Evolutionary conservation across 2,329 filamentous ascomycete genomes (phyloP), one percentile per base, ranked within the genome.

Genomic region (Fusarium newnesense): DNA sequence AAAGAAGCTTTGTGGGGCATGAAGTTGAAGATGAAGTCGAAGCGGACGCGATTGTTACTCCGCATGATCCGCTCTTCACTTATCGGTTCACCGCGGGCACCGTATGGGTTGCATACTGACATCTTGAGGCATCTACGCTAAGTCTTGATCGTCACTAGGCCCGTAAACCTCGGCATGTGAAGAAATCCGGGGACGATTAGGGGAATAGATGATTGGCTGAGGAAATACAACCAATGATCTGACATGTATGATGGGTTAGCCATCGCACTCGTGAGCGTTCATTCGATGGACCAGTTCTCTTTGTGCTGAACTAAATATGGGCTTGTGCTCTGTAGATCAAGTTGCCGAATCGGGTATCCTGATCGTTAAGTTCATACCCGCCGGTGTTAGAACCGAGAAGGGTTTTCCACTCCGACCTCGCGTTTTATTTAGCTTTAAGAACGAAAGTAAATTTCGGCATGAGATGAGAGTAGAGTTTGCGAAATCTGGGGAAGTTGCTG

Each of bases 281-380:
- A 40, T 59, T 65, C 34, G 57, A 9, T 18, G 52, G n/a, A 19
- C 30, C 32, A 43, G 21, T 42, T 37, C 37, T 62, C 50, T 43
- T 52, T 34, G 60, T 61, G 37, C 50, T 53, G 54, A 59, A 40
- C 30, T 43, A 49, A 26, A 18, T 37, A 21, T 28, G 26, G 53
- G 44, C 32, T 30, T 42, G 37, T 42, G 44, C 24, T 54, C 32
- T 44, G 40, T 49, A 58, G 54, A 46, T 61, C 52, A 32, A 54
- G 30, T 62, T 72, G 67, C 72, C 64, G 47, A 57, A 72, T 73
- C 30, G 67, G 71, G 71, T 73, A 73, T 73, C 56, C 71, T 73
- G 56, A 74, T 73, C 71, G 71, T 52, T 21, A 18, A 69, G 32
- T 54, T 40, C 52, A 67, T 66, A 54, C 62, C 54, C 44, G 32